Base-by-base conservation (phyloP, 495 filamentous ascomycete species). In the Penicillium manginii region DNA sequence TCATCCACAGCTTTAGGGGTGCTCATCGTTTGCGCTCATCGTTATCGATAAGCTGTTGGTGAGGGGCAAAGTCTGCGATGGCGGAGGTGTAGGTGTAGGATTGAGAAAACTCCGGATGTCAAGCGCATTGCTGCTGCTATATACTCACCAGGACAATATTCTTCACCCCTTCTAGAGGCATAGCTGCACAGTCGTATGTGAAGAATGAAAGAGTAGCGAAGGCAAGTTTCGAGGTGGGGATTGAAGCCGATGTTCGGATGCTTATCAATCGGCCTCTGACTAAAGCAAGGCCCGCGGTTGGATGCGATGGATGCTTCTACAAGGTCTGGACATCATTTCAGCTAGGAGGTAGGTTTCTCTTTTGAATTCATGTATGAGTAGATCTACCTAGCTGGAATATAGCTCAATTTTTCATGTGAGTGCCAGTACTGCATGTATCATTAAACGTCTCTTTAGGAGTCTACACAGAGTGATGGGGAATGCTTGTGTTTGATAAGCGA, bases 101-200 rank as follows among this genome's bases (percentile, higher is more conserved):
- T 14, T 14, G 8, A 14, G 40, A 43, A 2, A 15, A 21, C 8
- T 15, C 37, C 18, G 40, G 46, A 15, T n/a, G n/a, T 4, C 33
- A 2, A 6, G 23, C 32, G 33, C 50, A 32, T 17, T 22, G 4
- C n/a, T 33, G 42, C 22, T 31, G 50, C 31, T 56, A 33, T 32
- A 29, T 3, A 66, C 74, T 65, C 62, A 83, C 81, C 64, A 83
- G 74, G 32, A 83, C 69, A 43, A 82, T 77, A 54, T 83, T 81
- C 63, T 82, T 82, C 40, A 82, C 78, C 15, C 79, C 79, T 55
- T 77, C 72, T 31, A 82, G 67, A 73, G 78, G 74, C 80, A 82
- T 82, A 17, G 61, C 61, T 50, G 17, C 2, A 50, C 8, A 48
- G 21, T 47, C 11, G 43, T 51, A 50, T 29, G 54, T 31, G 14